Conservation (phyloP, 1,139 yeast species). For the Suhomyces atakaporum region DNA sequence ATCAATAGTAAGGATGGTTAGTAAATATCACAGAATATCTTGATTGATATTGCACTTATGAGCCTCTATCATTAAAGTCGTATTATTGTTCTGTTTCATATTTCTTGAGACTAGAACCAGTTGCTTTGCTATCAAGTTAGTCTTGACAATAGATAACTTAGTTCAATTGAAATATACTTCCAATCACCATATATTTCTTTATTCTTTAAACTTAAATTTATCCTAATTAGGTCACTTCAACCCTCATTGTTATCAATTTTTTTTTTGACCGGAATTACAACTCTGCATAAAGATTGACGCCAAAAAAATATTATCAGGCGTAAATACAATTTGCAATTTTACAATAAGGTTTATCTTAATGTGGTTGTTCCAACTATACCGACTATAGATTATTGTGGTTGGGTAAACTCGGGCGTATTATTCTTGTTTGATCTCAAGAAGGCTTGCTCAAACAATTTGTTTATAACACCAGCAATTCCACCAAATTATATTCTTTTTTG, state of each 20-base stretch:
- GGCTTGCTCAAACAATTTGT: conserved; percentile 6
- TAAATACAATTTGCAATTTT: conserved; percentile 8
- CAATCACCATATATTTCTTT: conserved; percentile 2
- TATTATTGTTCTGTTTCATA: neutral
- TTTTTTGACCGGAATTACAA: conserved; percentile 3
- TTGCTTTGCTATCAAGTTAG: neutral
- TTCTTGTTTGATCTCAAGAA: conserved; percentile 5
- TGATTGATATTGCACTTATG: too few relatives aligned
- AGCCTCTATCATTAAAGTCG: neutral
- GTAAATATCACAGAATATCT: too few relatives aligned
- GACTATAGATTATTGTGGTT: neutral
- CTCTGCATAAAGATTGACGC: conserved; percentile 7
- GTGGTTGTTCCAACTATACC: conserved; percentile 5
- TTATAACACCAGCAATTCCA: conserved; percentile 10
- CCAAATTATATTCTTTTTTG: neutral
- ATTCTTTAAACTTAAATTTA: conserved; percentile 2
- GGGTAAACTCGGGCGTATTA: conserved; percentile 2
- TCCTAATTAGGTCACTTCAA: conserved; percentile 2
- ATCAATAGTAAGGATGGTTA: too few relatives aligned
- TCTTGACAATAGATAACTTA: conserved; percentile 2
- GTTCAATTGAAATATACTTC: neutral
- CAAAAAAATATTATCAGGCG: conserved; percentile 1
- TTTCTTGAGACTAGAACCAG: neutral
- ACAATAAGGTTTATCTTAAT: conserved; percentile 8
- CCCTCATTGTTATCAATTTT: conserved; percentile 2